Evolutionary conservation across 306 rosid species (phyloP).

Genomic region (Dryas drummondii): DNA sequence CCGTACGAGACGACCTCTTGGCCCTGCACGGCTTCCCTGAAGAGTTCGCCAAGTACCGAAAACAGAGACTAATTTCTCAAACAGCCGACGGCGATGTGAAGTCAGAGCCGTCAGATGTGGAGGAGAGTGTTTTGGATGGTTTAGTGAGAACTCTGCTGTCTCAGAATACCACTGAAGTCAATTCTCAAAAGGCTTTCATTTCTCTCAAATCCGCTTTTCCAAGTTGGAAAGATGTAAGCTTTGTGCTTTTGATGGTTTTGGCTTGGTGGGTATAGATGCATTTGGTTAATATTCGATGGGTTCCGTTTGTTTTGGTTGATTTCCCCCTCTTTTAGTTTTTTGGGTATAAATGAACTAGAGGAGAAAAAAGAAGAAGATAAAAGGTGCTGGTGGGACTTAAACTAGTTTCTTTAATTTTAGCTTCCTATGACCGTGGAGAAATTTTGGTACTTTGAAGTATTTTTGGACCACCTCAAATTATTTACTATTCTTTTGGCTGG

Average conservation of each 20-base stretch:
- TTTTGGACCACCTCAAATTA: neutral
- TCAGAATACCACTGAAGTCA: constrained; percentile 78
- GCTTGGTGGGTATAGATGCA: neutral
- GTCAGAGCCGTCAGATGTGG: constrained; percentile 20
- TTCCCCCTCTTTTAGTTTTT: neutral
- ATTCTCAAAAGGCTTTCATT: constrained; percentile 65
- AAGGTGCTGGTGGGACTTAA: too few species aligned
- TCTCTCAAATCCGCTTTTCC: constrained; percentile 79
- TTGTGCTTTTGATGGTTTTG: neutral
- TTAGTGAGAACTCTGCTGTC: constrained; percentile 78
- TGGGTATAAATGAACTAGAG: neutral
- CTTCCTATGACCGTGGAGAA: neutral
- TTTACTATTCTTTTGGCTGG: neutral
- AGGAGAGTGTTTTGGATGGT: constrained; percentile 78
- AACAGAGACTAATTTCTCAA: constrained; percentile 16
- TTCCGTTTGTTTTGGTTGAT: neutral
- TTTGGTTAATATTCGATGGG: neutral
- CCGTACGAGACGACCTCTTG: constrained; percentile 68
- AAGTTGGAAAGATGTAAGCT: constrained; percentile 51
- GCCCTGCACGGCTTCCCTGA: constrained; percentile 66
- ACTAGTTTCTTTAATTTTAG: neutral
- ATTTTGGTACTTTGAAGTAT: neutral
- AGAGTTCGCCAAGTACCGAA: constrained; percentile 74
- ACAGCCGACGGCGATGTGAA: neutral
- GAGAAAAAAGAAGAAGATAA: too few species aligned